These are phyloP conservation scores for Sergeia podlipaevii DNA, from an alignment of 208 protist genomes.

Conservation along the genomic window DNA sequence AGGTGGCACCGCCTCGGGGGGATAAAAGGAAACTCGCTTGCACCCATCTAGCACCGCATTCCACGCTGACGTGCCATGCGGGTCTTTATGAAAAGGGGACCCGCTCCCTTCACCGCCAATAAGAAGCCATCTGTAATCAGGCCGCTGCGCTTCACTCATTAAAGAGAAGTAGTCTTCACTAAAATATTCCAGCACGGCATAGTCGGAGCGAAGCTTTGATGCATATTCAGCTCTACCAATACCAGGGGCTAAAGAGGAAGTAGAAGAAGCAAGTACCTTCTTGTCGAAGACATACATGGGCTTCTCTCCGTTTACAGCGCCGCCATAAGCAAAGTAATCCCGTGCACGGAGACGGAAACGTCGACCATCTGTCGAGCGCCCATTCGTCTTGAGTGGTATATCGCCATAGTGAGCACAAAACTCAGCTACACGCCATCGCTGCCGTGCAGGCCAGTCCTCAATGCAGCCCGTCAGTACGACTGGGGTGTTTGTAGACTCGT, in stretches of 20 bases:
- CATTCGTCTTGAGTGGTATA: slow-evolving; percentile 27
- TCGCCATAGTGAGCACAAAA: slow-evolving; percentile 10
- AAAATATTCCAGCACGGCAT: slow-evolving; percentile 23
- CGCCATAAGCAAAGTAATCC: slow-evolving; percentile 27
- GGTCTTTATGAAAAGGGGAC: slow-evolving; percentile 38
- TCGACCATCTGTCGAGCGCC: slow-evolving; percentile 12
- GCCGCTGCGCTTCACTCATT: slow-evolving; percentile 31
- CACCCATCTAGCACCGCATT: slow-evolving; percentile 30
- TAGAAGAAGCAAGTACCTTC: slow-evolving; percentile 13
- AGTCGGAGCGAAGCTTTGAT: slow-evolving; percentile 27
- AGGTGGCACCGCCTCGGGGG: slow-evolving; percentile 27
- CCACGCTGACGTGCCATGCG: slow-evolving; percentile 38
- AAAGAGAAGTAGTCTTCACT: slow-evolving; percentile 25
- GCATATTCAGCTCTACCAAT: no score
- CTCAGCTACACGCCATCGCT: slow-evolving; percentile 8
- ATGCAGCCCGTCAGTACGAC: slow-evolving; percentile 36
- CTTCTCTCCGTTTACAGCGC: slow-evolving; percentile 24
- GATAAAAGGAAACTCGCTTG: slow-evolving; percentile 41
- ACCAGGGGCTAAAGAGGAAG: no score
- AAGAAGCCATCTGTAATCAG: slow-evolving; percentile 38
- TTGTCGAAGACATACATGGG: slow-evolving; percentile 53
- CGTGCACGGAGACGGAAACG: slow-evolving; percentile 21
- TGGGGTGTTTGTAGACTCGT: slow-evolving; percentile 22
- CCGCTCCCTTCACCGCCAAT: slow-evolving; percentile 29
- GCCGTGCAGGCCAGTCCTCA: slow-evolving; percentile 22